phyloP scores from a whole-genome alignment of 257 asterid genomes.

The Solanum habrochaites region DNA sequence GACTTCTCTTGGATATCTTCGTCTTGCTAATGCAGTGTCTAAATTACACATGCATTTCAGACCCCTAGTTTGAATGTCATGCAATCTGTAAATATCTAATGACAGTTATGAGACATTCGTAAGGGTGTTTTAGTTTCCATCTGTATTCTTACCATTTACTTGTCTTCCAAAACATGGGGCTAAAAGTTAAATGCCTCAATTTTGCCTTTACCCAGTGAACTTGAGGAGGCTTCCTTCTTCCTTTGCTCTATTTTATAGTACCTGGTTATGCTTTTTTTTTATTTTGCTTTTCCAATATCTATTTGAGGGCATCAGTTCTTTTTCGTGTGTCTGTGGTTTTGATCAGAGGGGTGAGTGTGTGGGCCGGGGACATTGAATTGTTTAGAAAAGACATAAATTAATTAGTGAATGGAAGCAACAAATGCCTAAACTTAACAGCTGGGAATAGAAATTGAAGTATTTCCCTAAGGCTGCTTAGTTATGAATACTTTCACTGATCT shows the following conservation, averaged over 20 bases:
- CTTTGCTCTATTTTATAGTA: neutral
- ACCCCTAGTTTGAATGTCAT: neutral
- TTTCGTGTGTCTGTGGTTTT: neutral
- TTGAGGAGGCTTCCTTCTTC: neutral
- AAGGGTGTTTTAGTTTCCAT: neutral
- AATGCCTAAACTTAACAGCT: neutral
- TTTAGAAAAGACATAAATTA: neutral
- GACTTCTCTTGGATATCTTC: neutral
- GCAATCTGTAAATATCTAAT: neutral
- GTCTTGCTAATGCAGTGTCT: neutral
- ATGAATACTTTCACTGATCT: neutral
- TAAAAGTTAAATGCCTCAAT: neutral
- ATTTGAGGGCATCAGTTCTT: neutral
- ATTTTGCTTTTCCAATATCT: neutral
- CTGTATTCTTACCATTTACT: neutral
- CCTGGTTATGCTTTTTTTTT: neutral
- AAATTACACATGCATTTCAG: neutral
- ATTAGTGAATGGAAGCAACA: neutral
- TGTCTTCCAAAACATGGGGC: neutral
- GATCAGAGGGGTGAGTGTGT: neutral
- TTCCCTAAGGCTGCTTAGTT: neutral
- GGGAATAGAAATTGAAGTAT: neutral
- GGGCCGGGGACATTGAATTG: neutral
- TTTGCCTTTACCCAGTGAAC: neutral
- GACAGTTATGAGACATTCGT: neutral